A percentile compares a stretch with the other conserved stretches of the same genome.
phyloP scores from a whole-genome alignment of 2,329 filamentous ascomycete genomes.

The Rasamsonia emersonii region DNA sequence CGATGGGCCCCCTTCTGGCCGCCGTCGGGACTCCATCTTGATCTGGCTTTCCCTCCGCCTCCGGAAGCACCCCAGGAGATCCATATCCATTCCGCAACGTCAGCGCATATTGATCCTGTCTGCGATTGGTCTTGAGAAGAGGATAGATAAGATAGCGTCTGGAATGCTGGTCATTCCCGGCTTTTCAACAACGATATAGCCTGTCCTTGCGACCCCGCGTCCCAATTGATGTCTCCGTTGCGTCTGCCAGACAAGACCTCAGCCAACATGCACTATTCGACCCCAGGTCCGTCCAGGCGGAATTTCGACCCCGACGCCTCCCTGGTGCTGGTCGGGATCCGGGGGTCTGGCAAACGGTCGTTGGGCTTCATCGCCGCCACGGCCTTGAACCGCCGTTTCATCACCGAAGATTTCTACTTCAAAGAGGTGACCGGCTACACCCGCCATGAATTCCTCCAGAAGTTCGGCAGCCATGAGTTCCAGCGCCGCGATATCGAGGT shows the following conservation, averaged over 20 bases:
- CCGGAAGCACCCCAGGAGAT: too few relatives aligned
- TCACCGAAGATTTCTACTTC: slow-evolving; percentile 39
- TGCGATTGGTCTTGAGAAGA: too few relatives aligned
- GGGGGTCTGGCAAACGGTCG: slow-evolving; percentile 37
- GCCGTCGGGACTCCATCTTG: too few relatives aligned
- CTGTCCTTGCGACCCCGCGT: too few relatives aligned
- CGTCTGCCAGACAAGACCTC: slow-evolving; percentile 1
- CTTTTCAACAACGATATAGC: too few relatives aligned
- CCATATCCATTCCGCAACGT: too few relatives aligned
- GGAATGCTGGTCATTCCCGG: too few relatives aligned
- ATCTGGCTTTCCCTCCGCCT: too few relatives aligned
- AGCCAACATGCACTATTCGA: slow-evolving; percentile 11
- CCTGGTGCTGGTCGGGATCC: slow-evolving; percentile 34
- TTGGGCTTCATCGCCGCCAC: slow-evolving; percentile 36
- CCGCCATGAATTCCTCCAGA: slow-evolving; percentile 34
- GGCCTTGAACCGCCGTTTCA: slow-evolving; percentile 33
- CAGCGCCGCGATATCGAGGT: slow-evolving; percentile 35
- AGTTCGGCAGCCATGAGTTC: slow-evolving; percentile 33
- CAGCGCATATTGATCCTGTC: too few relatives aligned
- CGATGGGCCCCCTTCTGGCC: too few relatives aligned
- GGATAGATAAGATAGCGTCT: too few relatives aligned
- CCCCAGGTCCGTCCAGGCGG: slow-evolving; percentile 10
- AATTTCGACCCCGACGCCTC: slow-evolving; percentile 31
- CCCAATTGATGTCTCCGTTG: slow-evolving; percentile 6
- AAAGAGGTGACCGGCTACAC: slow-evolving; percentile 33